Conservation (phyloP, 129 eudicot genomes). For the Calendula officinalis region DNA sequence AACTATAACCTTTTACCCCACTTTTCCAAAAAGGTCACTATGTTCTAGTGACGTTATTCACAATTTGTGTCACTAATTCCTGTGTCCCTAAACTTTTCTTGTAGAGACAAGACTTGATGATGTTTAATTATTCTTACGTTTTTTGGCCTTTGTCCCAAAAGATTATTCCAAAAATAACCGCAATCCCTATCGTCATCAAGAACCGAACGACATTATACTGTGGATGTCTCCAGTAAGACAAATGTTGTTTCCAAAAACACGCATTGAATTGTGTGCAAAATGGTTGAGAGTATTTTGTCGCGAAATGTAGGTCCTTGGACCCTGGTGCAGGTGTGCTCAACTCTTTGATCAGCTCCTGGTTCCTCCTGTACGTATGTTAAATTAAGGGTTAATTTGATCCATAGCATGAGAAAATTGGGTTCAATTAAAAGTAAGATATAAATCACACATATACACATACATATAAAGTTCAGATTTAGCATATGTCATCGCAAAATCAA, state of each 20-base stretch:
- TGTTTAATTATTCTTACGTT: slow-evolving; percentile 34
- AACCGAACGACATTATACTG: slow-evolving; percentile 47
- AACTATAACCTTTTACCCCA: no score
- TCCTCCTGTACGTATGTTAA: slow-evolving; percentile 40
- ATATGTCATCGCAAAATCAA: slow-evolving; percentile 54
- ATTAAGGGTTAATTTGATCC: background rate
- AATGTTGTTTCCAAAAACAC: slow-evolving; percentile 57
- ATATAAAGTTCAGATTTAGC: slow-evolving; percentile 45
- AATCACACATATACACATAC: slow-evolving; percentile 24
- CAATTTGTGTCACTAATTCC: no score
- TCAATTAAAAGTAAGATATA: slow-evolving; percentile 1
- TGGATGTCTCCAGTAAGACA: slow-evolving; percentile 61
- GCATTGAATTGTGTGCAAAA: slow-evolving; percentile 45
- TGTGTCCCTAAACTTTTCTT: no score
- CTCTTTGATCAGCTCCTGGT: slow-evolving; percentile 44
- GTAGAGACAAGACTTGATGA: background rate
- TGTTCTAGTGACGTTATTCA: no score
- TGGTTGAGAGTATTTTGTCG: slow-evolving; percentile 49
- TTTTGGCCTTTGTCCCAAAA: slow-evolving; percentile 62
- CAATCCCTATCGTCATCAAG: slow-evolving; percentile 37
- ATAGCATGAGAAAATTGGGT: background rate
- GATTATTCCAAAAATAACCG: slow-evolving; percentile 44
- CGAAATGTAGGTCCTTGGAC: slow-evolving; percentile 42
- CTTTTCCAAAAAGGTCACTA: no score
- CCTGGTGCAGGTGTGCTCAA: slow-evolving; percentile 48